Conservation (phyloP, 345 rosid genomes). For the Lenwebbia sp. region DNA sequence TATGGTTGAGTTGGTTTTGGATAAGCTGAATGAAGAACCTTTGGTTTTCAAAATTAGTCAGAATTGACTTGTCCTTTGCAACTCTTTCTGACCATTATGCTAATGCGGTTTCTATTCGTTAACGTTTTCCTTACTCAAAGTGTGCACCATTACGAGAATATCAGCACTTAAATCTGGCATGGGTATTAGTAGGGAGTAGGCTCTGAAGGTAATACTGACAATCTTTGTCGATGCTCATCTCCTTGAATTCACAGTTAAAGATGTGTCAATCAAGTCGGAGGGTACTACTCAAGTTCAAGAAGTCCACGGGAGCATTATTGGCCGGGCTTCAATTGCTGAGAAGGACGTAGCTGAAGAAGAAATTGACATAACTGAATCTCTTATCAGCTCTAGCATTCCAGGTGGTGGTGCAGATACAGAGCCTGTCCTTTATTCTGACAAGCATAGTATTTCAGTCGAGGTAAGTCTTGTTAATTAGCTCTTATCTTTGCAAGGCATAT, state of each 20-base stretch:
- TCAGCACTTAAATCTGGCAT: background rate
- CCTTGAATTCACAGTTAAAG: conserved; percentile 6
- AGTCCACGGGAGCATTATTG: conserved; percentile 15
- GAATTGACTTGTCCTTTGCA: background rate
- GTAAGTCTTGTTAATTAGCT: conserved; percentile 9
- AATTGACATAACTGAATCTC: background rate
- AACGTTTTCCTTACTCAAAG: background rate
- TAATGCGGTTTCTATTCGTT: background rate
- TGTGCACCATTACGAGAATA: background rate
- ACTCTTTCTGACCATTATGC: background rate
- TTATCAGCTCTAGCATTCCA: conserved; percentile 3
- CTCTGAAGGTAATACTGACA: background rate
- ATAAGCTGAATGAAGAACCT: background rate
- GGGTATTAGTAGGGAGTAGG: background rate
- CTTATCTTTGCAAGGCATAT: background rate
- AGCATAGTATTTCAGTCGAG: conserved; percentile 52
- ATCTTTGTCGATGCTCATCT: background rate
- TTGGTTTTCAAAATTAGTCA: background rate
- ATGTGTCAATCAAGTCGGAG: conserved; percentile 19
- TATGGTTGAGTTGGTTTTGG: background rate
- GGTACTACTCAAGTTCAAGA: conserved; percentile 26
- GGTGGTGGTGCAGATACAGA: conserved; percentile 8
- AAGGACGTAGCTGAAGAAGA: conserved; percentile 3
- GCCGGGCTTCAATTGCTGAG: conserved; percentile 12
- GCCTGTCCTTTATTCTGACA: conserved; percentile 13